Evolutionary conservation across 2,329 filamentous ascomycete species (phyloP).

Genomic region (Colletotrichum graminicola): DNA sequence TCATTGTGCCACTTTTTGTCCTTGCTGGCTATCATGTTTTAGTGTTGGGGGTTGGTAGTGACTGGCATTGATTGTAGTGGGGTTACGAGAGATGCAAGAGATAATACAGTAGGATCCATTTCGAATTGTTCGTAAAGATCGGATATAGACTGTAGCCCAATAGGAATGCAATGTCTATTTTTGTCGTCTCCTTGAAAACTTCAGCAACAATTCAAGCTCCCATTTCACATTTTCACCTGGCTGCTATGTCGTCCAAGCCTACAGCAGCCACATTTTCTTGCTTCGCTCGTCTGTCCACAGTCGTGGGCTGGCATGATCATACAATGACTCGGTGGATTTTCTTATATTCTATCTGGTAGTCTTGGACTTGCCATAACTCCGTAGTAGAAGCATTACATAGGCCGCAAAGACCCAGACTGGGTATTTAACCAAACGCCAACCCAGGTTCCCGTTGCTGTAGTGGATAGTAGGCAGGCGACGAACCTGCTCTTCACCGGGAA

Average conservation of each 20-base stretch:
- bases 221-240: neutral
- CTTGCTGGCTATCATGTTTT: neutral
- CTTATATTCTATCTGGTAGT: neutral
- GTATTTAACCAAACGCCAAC: constrained; percentile 28
- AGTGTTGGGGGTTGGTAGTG: neutral
- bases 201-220: neutral
- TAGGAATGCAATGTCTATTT: no score
- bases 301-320: neutral
- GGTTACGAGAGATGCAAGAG: neutral
- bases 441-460: neutral
- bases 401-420: constrained; percentile 7
- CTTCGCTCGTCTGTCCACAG: neutral
- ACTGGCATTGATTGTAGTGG: neutral
- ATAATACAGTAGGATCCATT: neutral
- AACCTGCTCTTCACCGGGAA: constrained; percentile 1
- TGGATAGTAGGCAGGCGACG: neutral
- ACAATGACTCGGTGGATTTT: neutral
- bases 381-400: neutral
- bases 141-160: neutral
- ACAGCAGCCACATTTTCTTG: neutral
- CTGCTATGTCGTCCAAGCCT: neutral
- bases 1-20: neutral
- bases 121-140: neutral
- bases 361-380: neutral
- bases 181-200: neutral